Conservation (phyloP, 106 monocot species). For the Ottelia alismoides region DNA sequence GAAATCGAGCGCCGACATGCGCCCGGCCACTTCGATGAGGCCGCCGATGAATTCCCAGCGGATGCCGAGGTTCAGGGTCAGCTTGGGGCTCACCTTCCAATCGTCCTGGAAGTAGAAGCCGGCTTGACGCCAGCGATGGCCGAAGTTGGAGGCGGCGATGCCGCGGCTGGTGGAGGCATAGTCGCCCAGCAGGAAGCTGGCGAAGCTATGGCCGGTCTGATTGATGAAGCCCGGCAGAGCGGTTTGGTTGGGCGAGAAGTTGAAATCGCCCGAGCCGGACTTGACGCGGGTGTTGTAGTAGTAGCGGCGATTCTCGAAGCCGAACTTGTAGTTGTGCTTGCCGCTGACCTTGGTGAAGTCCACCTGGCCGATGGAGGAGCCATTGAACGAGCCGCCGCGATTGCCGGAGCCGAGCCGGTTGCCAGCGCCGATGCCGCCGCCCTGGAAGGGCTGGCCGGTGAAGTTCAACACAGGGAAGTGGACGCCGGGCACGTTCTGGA, state of each 20-base stretch:
- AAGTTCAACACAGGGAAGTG: not conserved
- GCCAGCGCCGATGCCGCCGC: not conserved
- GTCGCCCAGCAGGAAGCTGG: not conserved
- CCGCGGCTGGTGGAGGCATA: not conserved
- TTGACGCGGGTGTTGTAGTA: not conserved
- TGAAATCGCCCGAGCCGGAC: not conserved
- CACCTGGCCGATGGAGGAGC: not conserved
- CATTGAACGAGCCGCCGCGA: not conserved
- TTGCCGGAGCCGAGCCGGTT: not conserved
- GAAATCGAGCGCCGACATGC: not conserved
- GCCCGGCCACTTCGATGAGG: not conserved
- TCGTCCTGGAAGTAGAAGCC: not conserved
- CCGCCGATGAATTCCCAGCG: not conserved
- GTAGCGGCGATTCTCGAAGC: not conserved
- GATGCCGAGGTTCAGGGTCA: too few relatives aligned
- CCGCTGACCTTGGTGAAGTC: not conserved
- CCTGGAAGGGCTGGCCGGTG: not conserved
- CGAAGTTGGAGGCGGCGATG: not conserved
- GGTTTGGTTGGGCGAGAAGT: not conserved
- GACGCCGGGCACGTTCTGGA: not conserved
- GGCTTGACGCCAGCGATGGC: not conserved
- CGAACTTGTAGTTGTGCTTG: not conserved
- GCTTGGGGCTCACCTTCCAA: not conserved
- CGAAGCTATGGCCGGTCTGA: not conserved
- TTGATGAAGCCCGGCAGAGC: not conserved